Conservation (phyloP, 75 land plant genomes). For the Pinus albicaulis region DNA sequence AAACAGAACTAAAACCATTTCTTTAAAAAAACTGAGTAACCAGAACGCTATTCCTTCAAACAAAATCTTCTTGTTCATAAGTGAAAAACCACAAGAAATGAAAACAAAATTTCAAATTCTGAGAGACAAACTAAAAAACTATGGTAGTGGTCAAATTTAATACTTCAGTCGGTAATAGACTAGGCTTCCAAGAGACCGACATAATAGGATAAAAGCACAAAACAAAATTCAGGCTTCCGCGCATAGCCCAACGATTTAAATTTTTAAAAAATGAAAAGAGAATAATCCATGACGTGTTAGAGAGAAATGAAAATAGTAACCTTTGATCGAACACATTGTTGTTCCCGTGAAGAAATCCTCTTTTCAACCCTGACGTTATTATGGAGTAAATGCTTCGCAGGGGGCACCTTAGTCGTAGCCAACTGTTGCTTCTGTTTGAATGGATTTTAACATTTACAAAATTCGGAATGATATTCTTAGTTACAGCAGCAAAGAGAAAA, state of each 20-base stretch:
- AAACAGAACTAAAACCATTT: background rate
- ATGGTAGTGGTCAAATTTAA: too few species aligned
- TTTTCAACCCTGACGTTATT: background rate
- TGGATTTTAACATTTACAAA: background rate
- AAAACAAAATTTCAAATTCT: too few species aligned
- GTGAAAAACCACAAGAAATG: too few species aligned
- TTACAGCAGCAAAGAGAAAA: background rate
- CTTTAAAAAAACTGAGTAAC: background rate
- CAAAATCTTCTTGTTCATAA: background rate
- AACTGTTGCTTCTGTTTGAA: background rate
- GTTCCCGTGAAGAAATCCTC: background rate
- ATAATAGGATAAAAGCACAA: too few species aligned
- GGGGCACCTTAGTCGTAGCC: background rate
- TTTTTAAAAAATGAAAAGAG: too few species aligned
- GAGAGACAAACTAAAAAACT: too few species aligned
- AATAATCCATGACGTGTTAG: background rate
- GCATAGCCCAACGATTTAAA: too few species aligned
- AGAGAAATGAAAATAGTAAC: background rate
- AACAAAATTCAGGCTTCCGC: too few species aligned
- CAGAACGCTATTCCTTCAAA: background rate
- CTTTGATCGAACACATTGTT: background rate
- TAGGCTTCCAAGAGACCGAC: too few species aligned
- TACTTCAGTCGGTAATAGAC: too few species aligned
- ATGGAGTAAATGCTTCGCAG: background rate
- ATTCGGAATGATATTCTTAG: background rate